phyloP scores from a whole-genome alignment of 176 grass and related monocot species.

The Miscanthus lutarioriparius region DNA sequence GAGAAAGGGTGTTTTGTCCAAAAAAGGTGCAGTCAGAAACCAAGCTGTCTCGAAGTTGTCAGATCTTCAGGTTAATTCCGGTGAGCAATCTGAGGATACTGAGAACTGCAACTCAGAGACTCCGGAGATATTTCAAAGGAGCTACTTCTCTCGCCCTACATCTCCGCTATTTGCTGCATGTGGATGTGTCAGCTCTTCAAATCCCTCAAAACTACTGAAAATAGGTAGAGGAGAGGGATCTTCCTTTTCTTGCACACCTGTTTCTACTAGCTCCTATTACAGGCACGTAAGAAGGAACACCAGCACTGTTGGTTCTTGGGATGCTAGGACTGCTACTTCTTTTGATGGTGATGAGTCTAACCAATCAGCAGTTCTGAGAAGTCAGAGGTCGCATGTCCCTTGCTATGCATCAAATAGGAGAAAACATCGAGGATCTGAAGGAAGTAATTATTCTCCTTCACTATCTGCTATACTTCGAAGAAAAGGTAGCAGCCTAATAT shows the following conservation, averaged over 20 bases:
- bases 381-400: conserved; percentile 56
- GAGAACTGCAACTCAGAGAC: conserved; percentile 53
- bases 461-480: conserved; percentile 77
- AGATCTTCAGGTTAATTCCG: conserved; percentile 50
- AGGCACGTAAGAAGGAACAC: conserved; percentile 46
- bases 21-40: conserved; percentile 39
- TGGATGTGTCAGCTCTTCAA: conserved; percentile 71
- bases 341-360: conserved; percentile 76
- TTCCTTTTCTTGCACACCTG: conserved; percentile 83
- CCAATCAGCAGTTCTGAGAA: conserved; percentile 53
- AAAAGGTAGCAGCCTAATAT: conserved; percentile 77
- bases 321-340: conserved; percentile 58
- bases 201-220: conserved; percentile 69
- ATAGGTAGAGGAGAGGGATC: conserved; percentile 58
- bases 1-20: conserved; percentile 50
- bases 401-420: conserved; percentile 60
- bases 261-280: conserved; percentile 81
- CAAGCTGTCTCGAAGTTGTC: conserved; percentile 33
- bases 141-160: conserved; percentile 40
- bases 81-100: conserved; percentile 70
- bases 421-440: conserved; percentile 42
- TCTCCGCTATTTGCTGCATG: conserved; percentile 73
- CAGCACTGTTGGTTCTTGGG: conserved; percentile 52
- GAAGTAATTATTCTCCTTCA: conserved; percentile 70
- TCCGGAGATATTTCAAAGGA: conserved; percentile 31